A percentile compares a stretch with the other conserved stretches of the same genome.
These are phyloP conservation scores for Saksenaea oblongispora DNA, from an alignment of 371 early-diverging fungal species.

Conservation along the genomic window DNA sequence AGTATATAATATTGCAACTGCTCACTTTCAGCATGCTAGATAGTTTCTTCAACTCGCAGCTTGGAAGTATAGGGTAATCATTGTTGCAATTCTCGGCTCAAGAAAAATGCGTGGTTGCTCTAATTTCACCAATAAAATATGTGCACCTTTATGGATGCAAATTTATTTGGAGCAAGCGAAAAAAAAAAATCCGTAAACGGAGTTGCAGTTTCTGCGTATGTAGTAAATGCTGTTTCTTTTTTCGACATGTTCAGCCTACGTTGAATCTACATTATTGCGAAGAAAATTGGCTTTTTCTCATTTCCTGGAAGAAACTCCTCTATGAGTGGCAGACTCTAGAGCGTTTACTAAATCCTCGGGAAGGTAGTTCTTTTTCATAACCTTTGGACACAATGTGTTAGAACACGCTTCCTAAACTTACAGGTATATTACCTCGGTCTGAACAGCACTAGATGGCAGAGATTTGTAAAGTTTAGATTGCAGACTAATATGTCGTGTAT, in stretches of 20 bases:
- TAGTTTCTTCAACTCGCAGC: too few species aligned
- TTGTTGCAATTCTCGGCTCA: too few species aligned
- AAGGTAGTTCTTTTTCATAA: constrained; percentile 46
- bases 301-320: not conserved
- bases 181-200: too few species aligned
- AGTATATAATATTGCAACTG: too few species aligned
- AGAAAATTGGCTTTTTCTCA: not conserved
- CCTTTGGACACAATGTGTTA: constrained; percentile 14
- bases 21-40: too few species aligned
- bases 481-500: constrained; percentile 61
- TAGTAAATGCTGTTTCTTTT: too few species aligned
- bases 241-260: not conserved
- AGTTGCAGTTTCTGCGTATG: too few species aligned
- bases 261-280: not conserved
- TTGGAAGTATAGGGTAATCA: too few species aligned
- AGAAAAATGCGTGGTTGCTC: too few species aligned
- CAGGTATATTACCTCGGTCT: constrained; percentile 41
- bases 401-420: not conserved
- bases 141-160: too few species aligned
- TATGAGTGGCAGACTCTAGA: constrained; percentile 19
- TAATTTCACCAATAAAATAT: too few species aligned
- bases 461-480: constrained; percentile 62
- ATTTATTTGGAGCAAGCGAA: too few species aligned
- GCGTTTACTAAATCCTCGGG: constrained; percentile 24
- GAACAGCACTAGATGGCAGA: constrained; percentile 38